These are phyloP conservation scores for Ustilago shanxiensis DNA, from an alignment of 1,284 basidiomycete genomes.

Conservation along the genomic window DNA sequence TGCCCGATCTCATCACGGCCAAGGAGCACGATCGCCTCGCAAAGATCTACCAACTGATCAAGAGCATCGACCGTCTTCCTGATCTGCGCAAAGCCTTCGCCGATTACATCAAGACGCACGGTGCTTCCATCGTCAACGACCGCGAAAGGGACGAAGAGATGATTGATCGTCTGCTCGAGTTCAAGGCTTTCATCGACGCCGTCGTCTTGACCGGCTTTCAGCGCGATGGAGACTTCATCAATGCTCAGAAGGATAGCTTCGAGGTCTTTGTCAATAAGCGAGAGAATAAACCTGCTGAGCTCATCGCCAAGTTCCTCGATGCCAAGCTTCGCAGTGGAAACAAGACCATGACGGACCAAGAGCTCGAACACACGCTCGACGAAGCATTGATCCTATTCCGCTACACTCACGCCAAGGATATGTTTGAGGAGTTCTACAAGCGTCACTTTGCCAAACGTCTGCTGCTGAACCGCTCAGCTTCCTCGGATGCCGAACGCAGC, in stretches of 20 bases:
- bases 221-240: slow-evolving; percentile 63
- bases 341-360: slow-evolving; percentile 78
- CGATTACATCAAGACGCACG: slow-evolving; percentile 51
- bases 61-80: slow-evolving; percentile 41
- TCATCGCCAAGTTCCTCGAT: slow-evolving; percentile 93
- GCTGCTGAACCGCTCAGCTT: slow-evolving; percentile 86
- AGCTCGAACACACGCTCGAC: slow-evolving; percentile 80
- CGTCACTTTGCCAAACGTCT: slow-evolving; percentile 88
- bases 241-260: slow-evolving; percentile 79
- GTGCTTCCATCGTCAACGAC: slow-evolving; percentile 58
- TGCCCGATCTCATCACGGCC: slow-evolving; percentile 51
- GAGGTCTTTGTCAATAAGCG: slow-evolving; percentile 83
- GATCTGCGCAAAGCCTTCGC: slow-evolving; percentile 51
- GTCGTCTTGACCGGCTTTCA: slow-evolving; percentile 49
- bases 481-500: slow-evolving; percentile 88
- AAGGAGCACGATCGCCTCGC: slow-evolving; percentile 33
- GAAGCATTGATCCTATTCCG: slow-evolving; percentile 85
- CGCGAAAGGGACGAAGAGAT: slow-evolving; percentile 60
- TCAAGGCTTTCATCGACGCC: slow-evolving; percentile 54
- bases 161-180: slow-evolving; percentile 61
- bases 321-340: slow-evolving; percentile 87
- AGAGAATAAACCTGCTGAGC: slow-evolving; percentile 89
- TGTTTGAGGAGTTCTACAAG: slow-evolving; percentile 87
- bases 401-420: slow-evolving; percentile 76
- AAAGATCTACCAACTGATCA: slow-evolving; percentile 44